Base-by-base conservation (phyloP, 2,329 filamentous ascomycete species). In the Epichloe brachyelytri region DNA sequence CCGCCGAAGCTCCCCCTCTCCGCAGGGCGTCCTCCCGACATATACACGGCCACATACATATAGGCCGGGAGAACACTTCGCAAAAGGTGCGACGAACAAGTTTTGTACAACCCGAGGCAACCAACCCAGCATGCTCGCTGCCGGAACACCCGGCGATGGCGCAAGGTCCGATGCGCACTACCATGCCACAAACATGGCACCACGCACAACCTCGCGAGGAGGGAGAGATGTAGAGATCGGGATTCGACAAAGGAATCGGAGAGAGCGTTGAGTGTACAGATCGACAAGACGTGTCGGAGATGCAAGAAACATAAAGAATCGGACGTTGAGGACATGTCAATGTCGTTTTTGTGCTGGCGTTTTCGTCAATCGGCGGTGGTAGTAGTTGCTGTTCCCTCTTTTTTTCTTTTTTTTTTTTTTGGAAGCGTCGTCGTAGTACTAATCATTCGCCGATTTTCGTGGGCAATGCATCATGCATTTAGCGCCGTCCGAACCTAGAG, bases 401-500 rank as follows among this genome's bases (percentile, higher is more conserved):
- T n/a, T 30, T 20, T 30, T 14, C n/a, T 30, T 14, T 22, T 3
- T 30, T 10, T 1, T 10, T 30, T 30, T 30, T 4, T 30, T 30
- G 40, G 34, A 26, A 37, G 14, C 30, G 17, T 38, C 45, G 41
- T 49, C 37, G 39, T 47, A 36, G 36, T 26, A 54, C 53, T 58
- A 50, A 53, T 58, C 55, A 54, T 62, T 57, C 51, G 56, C 58
- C 55, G 44, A 46, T 14, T 14, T 19, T 46, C 30, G 19, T 17
- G 46, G 43, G 46, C 54, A 52, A 46, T 48, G 39, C 45, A n/a
- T 38, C 15, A 43, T 44, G 51, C 40, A 37, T 63, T 82, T 89
- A 95, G 86, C 88, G 88, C 75, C 89, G 86, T 77, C 88, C 88
- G 84, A 95, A 95, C 85, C 88, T 95, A 86, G 77, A 88, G 80